Percentiles rank a stretch among this genome's conserved stretches.
phyloP scores from a whole-genome alignment of 192 early-diverging fungal genomes.

The Piromyces sp. region DNA sequence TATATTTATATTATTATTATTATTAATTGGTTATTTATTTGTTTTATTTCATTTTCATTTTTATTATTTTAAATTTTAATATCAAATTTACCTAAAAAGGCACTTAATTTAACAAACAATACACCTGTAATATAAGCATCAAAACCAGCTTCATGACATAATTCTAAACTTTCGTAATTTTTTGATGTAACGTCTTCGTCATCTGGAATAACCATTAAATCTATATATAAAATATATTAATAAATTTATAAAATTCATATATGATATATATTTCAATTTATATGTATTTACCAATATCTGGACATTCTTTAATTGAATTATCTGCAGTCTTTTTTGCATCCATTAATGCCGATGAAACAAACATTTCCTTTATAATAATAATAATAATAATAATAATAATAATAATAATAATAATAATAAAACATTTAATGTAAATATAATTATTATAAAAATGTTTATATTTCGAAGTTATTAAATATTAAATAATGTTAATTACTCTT shows the following conservation, averaged over 20 bases:
- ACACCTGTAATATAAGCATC: constrained; percentile 82
- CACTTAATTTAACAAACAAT: constrained; percentile 48
- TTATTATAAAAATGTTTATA: no score
- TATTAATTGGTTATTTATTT: no score
- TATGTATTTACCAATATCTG: constrained; percentile 28
- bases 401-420: no score
- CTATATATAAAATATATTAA: not conserved
- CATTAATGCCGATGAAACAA: constrained; percentile 7
- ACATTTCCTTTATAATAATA: constrained; percentile 9
- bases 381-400: not conserved
- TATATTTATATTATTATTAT: no score
- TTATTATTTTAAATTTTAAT: no score
- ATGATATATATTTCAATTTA: constrained; percentile 7
- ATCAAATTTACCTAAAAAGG: not conserved
- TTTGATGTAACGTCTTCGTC: constrained; percentile 6
- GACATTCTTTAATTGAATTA: constrained; percentile 16
- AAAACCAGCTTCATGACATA: constrained; percentile 78
- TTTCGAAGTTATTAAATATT: no score
- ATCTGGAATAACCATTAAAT: constrained; percentile 14
- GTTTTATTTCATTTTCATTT: no score
- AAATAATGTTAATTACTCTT: constrained; percentile 15
- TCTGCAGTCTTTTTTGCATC: constrained; percentile 17
- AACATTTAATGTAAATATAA: no score
- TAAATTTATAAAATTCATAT: no score
- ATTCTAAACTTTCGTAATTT: constrained; percentile 8